Base-by-base conservation (phyloP, 2,329 filamentous ascomycete species). In the Myriosclerotinia scirpicola region DNA sequence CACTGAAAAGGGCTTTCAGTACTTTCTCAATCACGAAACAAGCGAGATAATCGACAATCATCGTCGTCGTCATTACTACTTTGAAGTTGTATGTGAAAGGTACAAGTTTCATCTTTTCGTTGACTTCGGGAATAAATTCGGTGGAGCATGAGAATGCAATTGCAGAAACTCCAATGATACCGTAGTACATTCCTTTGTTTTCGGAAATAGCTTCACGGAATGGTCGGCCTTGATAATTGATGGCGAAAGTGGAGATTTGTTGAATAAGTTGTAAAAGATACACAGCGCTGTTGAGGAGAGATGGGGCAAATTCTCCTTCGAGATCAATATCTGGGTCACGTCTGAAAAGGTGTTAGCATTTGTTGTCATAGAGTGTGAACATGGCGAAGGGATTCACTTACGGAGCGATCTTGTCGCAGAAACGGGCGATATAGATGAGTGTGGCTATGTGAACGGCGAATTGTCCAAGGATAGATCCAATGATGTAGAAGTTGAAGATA, bases 401-500 rank as follows among this genome's bases (percentile, higher is more conserved):
- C 89, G 93, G 92, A 73, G 93, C 92, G 74, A 95, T 87, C 65
- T 81, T 85, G 72, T 97, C 93, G 67, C 96, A 96, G 73, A 92
- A 93, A 69, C 89, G 88, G 34, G 94, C 93, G 72, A 99, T 90
- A 80, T 97, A 99, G 77, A 99, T 93, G 58, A 99, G 83, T 0
- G 95, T 98, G 53, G 84, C 89, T 72, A 98, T 97, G 78, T 99
- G 95, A 64, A 99, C 88, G 48, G 94, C 94, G 76, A 99, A 99
- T 79, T 99, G 95, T 63, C 93, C 95, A 44, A 99, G 88, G 67
- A 99, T 95, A 22, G 93, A 97, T 54, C 95, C 94, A 72, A 99
- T 97, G 78, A 99, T 98, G 83, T 99, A 99, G 63, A 93, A 85
- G 81, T 99, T 99, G 84, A 98, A 98, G 77, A 99, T 99, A 80